A percentile compares a stretch with the other conserved stretches of the same genome.
phyloP scores from a whole-genome alignment of 371 early-diverging fungal species.

The Mortierella sp. region DNA sequence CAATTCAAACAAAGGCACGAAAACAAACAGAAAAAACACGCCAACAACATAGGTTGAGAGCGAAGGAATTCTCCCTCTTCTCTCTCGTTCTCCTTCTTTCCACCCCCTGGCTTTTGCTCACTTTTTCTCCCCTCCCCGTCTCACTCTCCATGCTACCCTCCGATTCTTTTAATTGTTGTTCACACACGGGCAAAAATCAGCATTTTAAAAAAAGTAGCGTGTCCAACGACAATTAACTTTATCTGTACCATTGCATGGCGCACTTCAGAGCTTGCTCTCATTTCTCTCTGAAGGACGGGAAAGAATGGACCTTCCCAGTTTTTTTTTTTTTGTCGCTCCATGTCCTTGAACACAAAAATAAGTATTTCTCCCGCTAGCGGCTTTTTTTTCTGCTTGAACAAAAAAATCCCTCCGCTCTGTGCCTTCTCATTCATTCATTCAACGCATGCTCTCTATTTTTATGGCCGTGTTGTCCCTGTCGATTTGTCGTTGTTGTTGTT shows the following conservation, averaged over 20 bases:
- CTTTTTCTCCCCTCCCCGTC: neutral
- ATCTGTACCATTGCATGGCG: slow-evolving; percentile 11
- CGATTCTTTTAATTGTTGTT: neutral
- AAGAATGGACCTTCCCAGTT: neutral
- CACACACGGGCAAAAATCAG: neutral
- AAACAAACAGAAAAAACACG: neutral
- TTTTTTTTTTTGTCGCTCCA: neutral
- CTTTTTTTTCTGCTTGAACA: neutral
- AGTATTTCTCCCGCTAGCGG: neutral
- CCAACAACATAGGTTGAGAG: neutral
- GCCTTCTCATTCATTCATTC: neutral
- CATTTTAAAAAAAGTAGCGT: neutral
- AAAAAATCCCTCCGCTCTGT: neutral
- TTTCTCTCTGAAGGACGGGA: neutral
- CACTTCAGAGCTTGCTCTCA: slow-evolving; percentile 1
- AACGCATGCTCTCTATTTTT: slow-evolving; percentile 11
- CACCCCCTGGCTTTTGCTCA: neutral
- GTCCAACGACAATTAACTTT: slow-evolving; percentile 14
- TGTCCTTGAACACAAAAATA: neutral
- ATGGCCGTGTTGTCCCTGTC: neutral
- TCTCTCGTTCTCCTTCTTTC: neutral
- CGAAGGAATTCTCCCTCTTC: neutral
- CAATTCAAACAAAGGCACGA: neutral
- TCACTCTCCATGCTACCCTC: neutral
- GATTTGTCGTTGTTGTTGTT: neutral